Evolutionary conservation across 2,329 filamentous ascomycete genomes (phyloP), one percentile per base, ranked within the genome.

Genomic region (Aspergillus transmontanensis): DNA sequence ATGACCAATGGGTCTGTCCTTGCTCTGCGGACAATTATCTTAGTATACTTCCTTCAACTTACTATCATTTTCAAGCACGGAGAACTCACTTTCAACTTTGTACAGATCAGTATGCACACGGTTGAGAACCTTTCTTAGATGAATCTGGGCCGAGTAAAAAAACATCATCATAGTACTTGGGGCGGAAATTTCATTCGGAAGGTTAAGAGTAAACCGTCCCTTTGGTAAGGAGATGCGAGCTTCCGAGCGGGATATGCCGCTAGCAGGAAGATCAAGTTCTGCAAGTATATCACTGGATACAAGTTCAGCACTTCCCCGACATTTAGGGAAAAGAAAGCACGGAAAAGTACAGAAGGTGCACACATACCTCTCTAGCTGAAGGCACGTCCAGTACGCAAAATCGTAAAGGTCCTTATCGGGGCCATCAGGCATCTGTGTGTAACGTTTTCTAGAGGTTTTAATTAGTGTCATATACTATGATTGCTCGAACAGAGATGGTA

Each of bases 331-430:
- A 32, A 14, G 16, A 51, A 32, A n/a, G 7, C 6, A 32, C 28
- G 19, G 10, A 39, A 32, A 12, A 4, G 19, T 39, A 14, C n/a
- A 32, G 21, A 21, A 21, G 19, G 12, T n/a, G 14, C n/a, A 12
- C 21, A 48, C 78, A 69, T 77, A 92, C 90, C 90, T 97, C 78
- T 98, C 94, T 12, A 98, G 84, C 73, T 98, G 94, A 66, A 97
- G 81, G 74, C 92, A 96, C 9, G 94, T 95, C 94, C 94, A 98
- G 72, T 94, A 97, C 0, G 92, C 90, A 69, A 96, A 85, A 16
- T 90, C 83, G 41, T 90, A 83, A 61, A 90, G 83, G 72, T 93
- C 92, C 70, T 89, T 75, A 4, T 68, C 48, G 6, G 68, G 64
- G 2, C 72, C 71, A 16, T 76, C 72, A 32, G 65, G 61, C 62